phyloP scores from a whole-genome alignment of 495 filamentous ascomycete genomes.

The Daldinia loculata region DNA sequence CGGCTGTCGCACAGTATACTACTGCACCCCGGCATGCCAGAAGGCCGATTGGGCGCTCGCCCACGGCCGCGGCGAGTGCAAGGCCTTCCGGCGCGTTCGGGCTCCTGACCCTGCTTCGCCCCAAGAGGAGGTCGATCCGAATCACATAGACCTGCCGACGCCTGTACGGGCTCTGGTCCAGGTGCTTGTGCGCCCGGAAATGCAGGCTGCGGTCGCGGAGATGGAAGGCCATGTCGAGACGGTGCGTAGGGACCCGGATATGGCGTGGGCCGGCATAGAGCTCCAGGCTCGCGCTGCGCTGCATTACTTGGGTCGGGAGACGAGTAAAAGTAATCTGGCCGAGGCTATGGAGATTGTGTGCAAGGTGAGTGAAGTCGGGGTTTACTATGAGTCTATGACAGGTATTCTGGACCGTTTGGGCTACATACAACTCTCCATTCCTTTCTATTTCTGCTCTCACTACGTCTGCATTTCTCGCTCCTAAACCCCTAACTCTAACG shows the following conservation, averaged over 20 bases:
- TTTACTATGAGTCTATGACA: background rate
- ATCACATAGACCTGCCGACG: constrained; percentile 49
- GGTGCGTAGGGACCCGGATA: constrained; percentile 16
- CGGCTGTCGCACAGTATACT: constrained; percentile 58
- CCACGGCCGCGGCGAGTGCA: constrained; percentile 62
- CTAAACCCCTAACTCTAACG: background rate
- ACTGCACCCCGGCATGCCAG: constrained; percentile 65
- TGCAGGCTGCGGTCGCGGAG: constrained; percentile 39
- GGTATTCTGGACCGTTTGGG: too few species aligned
- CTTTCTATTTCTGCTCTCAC: too few species aligned
- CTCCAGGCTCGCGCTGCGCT: constrained; percentile 58
- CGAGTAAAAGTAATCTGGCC: constrained; percentile 37
- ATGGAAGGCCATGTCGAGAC: constrained; percentile 52
- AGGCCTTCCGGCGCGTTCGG: constrained; percentile 49
- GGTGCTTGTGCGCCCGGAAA: constrained; percentile 48
- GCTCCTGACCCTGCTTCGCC: background rate
- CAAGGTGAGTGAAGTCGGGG: constrained; percentile 44
- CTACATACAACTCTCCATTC: too few species aligned
- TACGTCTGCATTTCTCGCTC: background rate
- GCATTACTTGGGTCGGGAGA: constrained; percentile 48
- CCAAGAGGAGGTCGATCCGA: background rate
- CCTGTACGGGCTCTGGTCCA: constrained; percentile 57
- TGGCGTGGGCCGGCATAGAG: constrained; percentile 46
- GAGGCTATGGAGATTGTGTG: constrained; percentile 52
- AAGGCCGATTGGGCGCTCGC: constrained; percentile 61